A percentile compares a stretch with the other conserved stretches of the same genome.
phyloP scores from a whole-genome alignment of 2,329 filamentous ascomycete species.

The Clonostachys rhizophaga region DNA sequence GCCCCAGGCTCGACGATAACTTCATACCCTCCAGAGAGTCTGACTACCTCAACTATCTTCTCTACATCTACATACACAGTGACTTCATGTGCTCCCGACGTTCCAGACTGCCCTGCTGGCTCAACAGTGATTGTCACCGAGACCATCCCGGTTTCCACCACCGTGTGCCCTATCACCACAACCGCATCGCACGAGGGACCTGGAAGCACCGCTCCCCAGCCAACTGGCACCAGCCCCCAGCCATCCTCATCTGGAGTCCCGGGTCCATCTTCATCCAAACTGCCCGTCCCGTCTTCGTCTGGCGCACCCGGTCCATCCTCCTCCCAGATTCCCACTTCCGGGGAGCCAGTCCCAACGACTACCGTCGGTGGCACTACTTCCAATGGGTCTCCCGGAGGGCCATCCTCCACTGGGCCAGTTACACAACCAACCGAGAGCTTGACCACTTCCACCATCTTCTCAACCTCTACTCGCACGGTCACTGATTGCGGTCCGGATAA shows the following conservation, averaged over 20 bases:
- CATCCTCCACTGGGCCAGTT: neutral
- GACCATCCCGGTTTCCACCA: neutral
- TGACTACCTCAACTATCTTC: neutral
- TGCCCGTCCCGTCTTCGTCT: no score
- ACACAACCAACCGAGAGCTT: neutral
- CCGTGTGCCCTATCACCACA: neutral
- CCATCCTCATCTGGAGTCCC: no score
- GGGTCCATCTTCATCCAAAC: no score
- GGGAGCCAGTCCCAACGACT: no score
- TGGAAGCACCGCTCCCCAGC: no score
- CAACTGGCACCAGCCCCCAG: no score
- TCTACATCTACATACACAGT: neutral
- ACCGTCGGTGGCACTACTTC: neutral
- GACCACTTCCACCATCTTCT: conserved; percentile 37
- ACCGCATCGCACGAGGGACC: no score
- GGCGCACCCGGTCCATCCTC: no score
- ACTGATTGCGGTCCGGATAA: conserved; percentile 51
- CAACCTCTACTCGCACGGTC: conserved; percentile 49
- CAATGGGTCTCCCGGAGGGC: neutral
- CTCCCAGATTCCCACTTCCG: no score
- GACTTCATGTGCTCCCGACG: neutral
- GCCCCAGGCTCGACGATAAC: no score
- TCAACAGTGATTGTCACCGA: neutral
- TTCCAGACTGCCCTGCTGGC: neutral
- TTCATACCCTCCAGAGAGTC: neutral